Base-by-base conservation (phyloP, 345 rosid species). In the Crucihimalaya himalaica region DNA sequence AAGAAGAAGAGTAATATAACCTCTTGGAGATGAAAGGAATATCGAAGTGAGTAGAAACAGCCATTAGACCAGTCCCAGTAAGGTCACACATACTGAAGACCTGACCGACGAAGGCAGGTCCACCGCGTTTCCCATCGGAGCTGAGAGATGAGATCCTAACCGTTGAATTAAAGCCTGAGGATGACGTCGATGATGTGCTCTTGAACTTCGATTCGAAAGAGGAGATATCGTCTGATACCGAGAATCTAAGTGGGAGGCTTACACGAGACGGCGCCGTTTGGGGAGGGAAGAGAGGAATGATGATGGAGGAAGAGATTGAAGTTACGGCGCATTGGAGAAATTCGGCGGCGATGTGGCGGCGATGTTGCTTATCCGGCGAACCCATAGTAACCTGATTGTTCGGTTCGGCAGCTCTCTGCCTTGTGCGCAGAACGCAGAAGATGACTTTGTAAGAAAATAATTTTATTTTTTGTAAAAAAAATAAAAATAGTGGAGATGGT, bases 31-130 rank as follows among this genome's bases (percentile, higher is more conserved):
- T 75, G 81, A 90, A 91, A 68, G 99, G 99, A 63, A 92, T 79
- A 57, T 92, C 91, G 59, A 92, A 89, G 79, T 92, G 97, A 21
- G 97, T 87, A 55, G 97, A 90, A 42, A 92, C 99, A 28, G 99
- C 97, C 97, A 90, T 90, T 23, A 92, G 89, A 61, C 99, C 97
- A 21, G 97, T 88, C 45, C 97, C 99, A 5, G 97, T 90, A 53
- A 92, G 99, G 76, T 95, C 97, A 66, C 99, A 90, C 97, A 95
- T 95, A 73, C 93, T 92, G 53, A 95, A 95, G 25, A 92, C 99
- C 85, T 92, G 99, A 28, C 97, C 99, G 5, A 90, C 91, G 66
- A 95, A 92, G 77, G 97, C 99, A 2, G 99, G 99, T 20, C 99
- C 97, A 5, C 94, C 88, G 31, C 84, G 81, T 77, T 81, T 88